These are phyloP conservation scores for Pulveroboletus sp. DNA, from an alignment of 768 basidiomycete genomes.

Conservation along the genomic window DNA sequence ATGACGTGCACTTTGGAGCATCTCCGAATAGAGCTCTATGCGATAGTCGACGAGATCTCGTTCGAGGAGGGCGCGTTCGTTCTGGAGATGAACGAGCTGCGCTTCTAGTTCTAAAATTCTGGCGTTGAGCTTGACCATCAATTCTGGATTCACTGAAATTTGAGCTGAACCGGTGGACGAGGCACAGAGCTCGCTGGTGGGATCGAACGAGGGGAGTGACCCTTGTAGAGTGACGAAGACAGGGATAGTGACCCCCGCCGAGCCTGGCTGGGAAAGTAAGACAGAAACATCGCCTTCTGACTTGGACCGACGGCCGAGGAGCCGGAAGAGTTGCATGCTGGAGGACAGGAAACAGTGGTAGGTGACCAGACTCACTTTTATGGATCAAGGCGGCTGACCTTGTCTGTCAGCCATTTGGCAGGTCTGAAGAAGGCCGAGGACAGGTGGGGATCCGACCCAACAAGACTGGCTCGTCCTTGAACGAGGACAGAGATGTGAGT, in stretches of 20 bases:
- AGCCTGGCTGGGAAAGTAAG: constrained; percentile 8
- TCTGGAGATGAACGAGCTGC: constrained; percentile 9
- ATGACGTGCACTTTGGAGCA: constrained; percentile 24
- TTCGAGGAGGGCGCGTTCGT: constrained; percentile 18
- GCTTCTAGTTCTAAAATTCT: constrained; percentile 13
- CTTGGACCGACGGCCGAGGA: constrained; percentile 45
- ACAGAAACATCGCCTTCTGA: constrained; percentile 39
- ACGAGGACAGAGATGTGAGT: too few species aligned
- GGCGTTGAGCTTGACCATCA: background rate
- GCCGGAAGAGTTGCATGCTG: constrained; percentile 44
- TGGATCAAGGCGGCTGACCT: constrained; percentile 17
- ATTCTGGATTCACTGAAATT: background rate
- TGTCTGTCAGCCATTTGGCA: constrained; percentile 10
- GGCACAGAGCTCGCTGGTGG: constrained; percentile 19
- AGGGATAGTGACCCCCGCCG: constrained; percentile 8
- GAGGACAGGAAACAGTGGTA: background rate
- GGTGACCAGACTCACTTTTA: constrained; percentile 11
- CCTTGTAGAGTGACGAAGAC: constrained; percentile 21
- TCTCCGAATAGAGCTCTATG: constrained; percentile 28
- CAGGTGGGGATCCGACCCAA: background rate
- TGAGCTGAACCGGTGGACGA: background rate
- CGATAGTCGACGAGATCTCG: constrained; percentile 26
- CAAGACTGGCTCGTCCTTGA: background rate
- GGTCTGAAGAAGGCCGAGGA: background rate
- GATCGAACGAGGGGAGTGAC: constrained; percentile 25